Evolutionary conservation across 2,329 filamentous ascomycete species (phyloP), one percentile per base, ranked within the genome.

Genomic region (Onygenales sp.): DNA sequence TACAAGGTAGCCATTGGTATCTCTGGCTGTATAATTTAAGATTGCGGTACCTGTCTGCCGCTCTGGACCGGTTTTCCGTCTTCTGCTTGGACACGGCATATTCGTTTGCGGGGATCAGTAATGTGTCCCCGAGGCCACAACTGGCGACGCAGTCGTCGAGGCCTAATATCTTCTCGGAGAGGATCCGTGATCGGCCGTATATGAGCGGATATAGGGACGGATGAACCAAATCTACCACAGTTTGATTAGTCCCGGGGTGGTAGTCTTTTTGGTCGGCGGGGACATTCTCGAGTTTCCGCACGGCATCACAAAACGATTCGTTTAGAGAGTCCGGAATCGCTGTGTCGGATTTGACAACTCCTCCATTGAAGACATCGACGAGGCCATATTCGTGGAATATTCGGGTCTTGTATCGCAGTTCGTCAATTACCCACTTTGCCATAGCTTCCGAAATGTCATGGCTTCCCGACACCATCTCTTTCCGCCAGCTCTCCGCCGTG

Each of bases 181-280:
- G 47, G 31, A 59, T 50, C 17, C 45, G 42, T 10, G 52, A 43
- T 36, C 44, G 36, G 32, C 52, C 52, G 46, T 54, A 61, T 9
- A 62, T 46, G 3, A 62, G 51, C 11, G 60, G 59, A 37, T 54
- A 62, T 21, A 61, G 53, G 4, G 82, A 85, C 0, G 83, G 82
- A 56, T 86, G 77, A 3, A 85, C 75, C 0, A 85, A 67, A 61
- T 85, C 76, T 0, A 83, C 73, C 0, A 86, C 81, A 54, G 75
- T 75, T 0, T 67, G 65, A 36, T 79, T 67, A 2, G 77, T 80
- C 2, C 74, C 69, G 0, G 81, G 82, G 62, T 85, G 81, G 77
- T 79, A 86, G 63, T 85, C 82, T 59, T 78, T 78, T 27, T 67
- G 47, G 0, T 63, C 11, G 6, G 78, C 75, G 0, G 76, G 76